Evolutionary conservation across 164 flowering plant genomes (phyloP).

Genomic region (Chloranthus sessilifolius): DNA sequence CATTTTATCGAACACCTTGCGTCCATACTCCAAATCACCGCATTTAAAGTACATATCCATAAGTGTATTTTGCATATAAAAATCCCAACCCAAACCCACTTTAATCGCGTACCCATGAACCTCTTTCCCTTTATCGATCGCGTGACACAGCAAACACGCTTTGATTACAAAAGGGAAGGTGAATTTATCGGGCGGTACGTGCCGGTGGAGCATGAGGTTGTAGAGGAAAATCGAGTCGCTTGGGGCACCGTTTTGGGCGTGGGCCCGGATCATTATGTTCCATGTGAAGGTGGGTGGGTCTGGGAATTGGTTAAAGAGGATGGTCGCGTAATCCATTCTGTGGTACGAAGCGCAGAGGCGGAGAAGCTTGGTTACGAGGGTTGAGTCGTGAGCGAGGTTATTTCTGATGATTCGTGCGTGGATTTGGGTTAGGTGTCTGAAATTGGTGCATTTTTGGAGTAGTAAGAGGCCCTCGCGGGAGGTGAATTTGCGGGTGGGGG

Average conservation of each 20-base stretch:
- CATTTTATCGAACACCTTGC: slow-evolving; percentile 55
- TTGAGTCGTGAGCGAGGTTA: slow-evolving; percentile 24
- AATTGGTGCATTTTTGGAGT: slow-evolving; percentile 30
- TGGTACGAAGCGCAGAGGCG: slow-evolving; percentile 30
- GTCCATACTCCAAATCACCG: slow-evolving; percentile 26
- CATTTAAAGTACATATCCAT: slow-evolving; percentile 55
- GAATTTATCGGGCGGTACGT: slow-evolving; percentile 48
- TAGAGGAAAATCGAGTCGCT: slow-evolving; percentile 36
- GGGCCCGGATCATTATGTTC: slow-evolving; percentile 54
- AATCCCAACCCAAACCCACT: slow-evolving; percentile 32
- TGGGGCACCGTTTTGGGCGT: slow-evolving; percentile 24
- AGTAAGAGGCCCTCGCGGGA: slow-evolving; percentile 22
- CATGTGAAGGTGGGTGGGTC: slow-evolving; percentile 40
- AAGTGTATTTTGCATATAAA: slow-evolving; percentile 40
- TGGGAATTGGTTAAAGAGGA: slow-evolving; percentile 32
- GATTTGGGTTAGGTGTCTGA: slow-evolving; percentile 44
- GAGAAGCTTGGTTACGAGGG: slow-evolving; percentile 35
- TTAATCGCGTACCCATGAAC: slow-evolving; percentile 42
- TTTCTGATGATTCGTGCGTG: slow-evolving; percentile 44
- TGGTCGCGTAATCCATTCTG: slow-evolving; percentile 32
- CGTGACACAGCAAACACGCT: slow-evolving; percentile 33
- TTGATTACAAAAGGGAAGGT: slow-evolving; percentile 63
- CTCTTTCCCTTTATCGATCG: slow-evolving; percentile 32
- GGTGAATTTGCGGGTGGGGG: not conserved
- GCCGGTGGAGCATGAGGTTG: slow-evolving; percentile 35